Percentiles rank a stretch among this genome's conserved stretches.
These are phyloP conservation scores for Straminergon stramineum DNA, from an alignment of 225 moss, liverwort and hornwort genomes.

Conservation along the genomic window DNA sequence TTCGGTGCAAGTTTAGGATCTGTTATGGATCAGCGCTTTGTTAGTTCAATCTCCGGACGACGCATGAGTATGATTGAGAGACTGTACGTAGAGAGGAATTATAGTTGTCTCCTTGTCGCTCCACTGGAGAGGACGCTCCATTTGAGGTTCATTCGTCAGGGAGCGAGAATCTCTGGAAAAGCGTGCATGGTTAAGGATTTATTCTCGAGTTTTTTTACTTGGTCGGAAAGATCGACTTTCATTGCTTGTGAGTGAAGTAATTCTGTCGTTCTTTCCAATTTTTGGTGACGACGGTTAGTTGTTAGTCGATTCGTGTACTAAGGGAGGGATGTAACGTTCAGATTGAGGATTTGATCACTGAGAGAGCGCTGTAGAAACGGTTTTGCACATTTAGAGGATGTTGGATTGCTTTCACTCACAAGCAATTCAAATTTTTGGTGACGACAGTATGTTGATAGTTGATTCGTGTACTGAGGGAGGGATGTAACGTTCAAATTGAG, in stretches of 20 bases:
- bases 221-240: background rate
- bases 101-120: background rate
- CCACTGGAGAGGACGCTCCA: background rate
- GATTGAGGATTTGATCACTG: background rate
- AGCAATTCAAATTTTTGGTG: background rate
- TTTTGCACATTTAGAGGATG: background rate
- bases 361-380: background rate
- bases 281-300: background rate
- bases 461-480: background rate
- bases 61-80: background rate
- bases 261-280: background rate
- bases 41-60: background rate
- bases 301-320: background rate
- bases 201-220: background rate
- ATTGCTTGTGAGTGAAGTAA: background rate
- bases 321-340: background rate
- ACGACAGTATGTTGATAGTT: background rate
- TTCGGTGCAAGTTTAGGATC: background rate
- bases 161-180: background rate
- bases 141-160: background rate
- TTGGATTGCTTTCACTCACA: too few species aligned
- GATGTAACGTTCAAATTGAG: background rate
- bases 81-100: background rate
- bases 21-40: background rate
- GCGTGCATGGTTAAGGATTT: background rate